Evolutionary conservation across 176 grass and related monocot species (phyloP).

Genomic region (Guadua angustifolia): DNA sequence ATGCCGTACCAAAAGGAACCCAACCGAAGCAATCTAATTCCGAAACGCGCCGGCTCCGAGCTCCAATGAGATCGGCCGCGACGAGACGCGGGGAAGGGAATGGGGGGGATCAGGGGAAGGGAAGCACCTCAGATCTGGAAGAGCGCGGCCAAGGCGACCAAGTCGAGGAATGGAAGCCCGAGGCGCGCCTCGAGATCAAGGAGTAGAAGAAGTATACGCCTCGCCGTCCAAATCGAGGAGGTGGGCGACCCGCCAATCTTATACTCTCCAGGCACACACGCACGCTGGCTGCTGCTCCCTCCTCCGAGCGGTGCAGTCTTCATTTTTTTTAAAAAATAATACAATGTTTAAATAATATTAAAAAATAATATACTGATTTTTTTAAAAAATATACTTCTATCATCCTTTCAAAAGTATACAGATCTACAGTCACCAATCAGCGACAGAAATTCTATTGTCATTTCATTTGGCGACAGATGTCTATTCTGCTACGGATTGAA

Average conservation of each 20-base stretch:
- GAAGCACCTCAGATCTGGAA: slow-evolving; percentile 42
- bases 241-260: slow-evolving; percentile 45
- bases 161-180: slow-evolving; percentile 37
- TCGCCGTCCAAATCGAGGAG: slow-evolving; percentile 36
- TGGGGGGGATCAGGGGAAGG: not conserved
- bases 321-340: too few relatives aligned
- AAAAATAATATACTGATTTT: too few relatives aligned
- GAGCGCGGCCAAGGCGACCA: slow-evolving; percentile 34
- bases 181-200: slow-evolving; percentile 47
- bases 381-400: too few relatives aligned
- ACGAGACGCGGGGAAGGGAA: not conserved
- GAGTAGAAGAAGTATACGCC: slow-evolving; percentile 46
- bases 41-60: not conserved
- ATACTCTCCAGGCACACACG: not conserved
- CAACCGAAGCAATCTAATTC: not conserved
- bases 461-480: too few relatives aligned
- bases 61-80: not conserved
- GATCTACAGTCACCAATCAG: too few relatives aligned
- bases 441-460: too few relatives aligned
- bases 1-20: not conserved
- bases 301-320: not conserved
- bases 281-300: not conserved
- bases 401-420: too few relatives aligned
- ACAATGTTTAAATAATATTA: too few relatives aligned
- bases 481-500: too few relatives aligned